Evolutionary conservation across 225 moss, liverwort and hornwort genomes (phyloP).

Genomic region (Anthoceros angustus): DNA sequence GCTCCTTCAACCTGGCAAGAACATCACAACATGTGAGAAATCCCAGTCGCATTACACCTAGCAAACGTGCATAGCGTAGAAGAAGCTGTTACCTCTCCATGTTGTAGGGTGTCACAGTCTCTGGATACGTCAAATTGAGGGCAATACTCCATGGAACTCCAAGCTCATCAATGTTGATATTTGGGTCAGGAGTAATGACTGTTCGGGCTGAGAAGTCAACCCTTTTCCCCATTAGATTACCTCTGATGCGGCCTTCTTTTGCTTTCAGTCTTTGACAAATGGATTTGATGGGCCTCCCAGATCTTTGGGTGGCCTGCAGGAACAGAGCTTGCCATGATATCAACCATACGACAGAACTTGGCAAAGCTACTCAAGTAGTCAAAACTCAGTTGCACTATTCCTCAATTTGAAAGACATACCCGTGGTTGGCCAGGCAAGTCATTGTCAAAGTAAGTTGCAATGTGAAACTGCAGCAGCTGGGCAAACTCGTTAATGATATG

Average conservation of each 20-base stretch:
- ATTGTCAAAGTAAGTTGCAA: conserved; percentile 97
- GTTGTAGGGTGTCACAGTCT: conserved; percentile 98
- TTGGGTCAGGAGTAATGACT: conserved; percentile 97
- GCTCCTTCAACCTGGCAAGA: conserved; percentile 76
- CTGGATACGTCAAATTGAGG: conserved; percentile 91
- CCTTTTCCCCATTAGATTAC: conserved; percentile 98
- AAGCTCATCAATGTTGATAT: conserved; percentile 97
- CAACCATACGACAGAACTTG: not conserved
- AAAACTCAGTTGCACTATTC: not conserved
- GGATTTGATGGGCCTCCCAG: conserved; percentile 97
- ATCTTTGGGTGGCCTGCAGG: conserved; percentile 82
- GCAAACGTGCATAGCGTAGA: not conserved
- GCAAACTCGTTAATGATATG: conserved; percentile 99
- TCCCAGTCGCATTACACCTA: not conserved
- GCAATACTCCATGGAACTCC: conserved; percentile 99
- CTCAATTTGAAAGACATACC: conserved; percentile 19
- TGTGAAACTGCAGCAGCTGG: conserved; percentile 95
- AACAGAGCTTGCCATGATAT: not conserved
- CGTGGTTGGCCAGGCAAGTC: conserved; percentile 98
- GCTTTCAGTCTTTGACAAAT: conserved; percentile 96
- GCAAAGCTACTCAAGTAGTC: no score
- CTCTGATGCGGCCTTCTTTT: conserved; percentile 95
- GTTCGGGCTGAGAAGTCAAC: conserved; percentile 99
- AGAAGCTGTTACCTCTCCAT: conserved; percentile 58
- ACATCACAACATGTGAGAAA: not conserved